Evolutionary conservation across 768 basidiomycete species (phyloP), one percentile per base, ranked within the genome.

Genomic region (Galerina sulciceps): DNA sequence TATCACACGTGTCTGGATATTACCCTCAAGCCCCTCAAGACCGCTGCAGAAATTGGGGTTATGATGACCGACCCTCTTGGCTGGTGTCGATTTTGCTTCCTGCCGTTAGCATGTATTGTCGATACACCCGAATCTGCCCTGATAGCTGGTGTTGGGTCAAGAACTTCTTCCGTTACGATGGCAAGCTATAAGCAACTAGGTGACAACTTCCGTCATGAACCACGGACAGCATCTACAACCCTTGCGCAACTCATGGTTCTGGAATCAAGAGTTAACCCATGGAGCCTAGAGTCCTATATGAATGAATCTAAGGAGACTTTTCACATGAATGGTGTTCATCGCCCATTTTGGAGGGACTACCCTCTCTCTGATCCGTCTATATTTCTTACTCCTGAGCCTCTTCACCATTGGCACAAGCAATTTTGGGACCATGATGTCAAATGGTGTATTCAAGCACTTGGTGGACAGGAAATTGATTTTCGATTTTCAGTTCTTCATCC

Each of bases 391-490:
- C 70, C 67, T 3, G 77, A 79, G 51, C 65, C 74, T 8, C 66
- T 81, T 1, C 79, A 80, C 54, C 71, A 75, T 45, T 75, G 70
- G 67, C 71, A 75, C 64, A 74, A 70, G 53, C 36, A 53, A 18
- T 79, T 71, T 40, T 79, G 67, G 61, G 75, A 81, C 55, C 79
- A 80, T 54, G 70, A 76, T 55, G 61, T 65, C 0, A 70, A 72
- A 41, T 81, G 80, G 80, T 73, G 74, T 51, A 70, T 73, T 8
- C 52, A 62, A 20, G 67, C 67, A 10, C 26, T 81, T 10, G 67
- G 72, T 0, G 42, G 48, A 1, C 22, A 22, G 4, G 75, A 81
- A 54, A 63, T 80, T 3, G 71, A 80, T 55, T 74, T 75, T 57
- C 65, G 68, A 1, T 74, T 77, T 43, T 72, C 67, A 0, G 46